A percentile compares a stretch with the other conserved stretches of the same genome.
Evolutionary conservation across 805 yeast genomes (phyloP).

Genomic region (Candida sanyiensis): DNA sequence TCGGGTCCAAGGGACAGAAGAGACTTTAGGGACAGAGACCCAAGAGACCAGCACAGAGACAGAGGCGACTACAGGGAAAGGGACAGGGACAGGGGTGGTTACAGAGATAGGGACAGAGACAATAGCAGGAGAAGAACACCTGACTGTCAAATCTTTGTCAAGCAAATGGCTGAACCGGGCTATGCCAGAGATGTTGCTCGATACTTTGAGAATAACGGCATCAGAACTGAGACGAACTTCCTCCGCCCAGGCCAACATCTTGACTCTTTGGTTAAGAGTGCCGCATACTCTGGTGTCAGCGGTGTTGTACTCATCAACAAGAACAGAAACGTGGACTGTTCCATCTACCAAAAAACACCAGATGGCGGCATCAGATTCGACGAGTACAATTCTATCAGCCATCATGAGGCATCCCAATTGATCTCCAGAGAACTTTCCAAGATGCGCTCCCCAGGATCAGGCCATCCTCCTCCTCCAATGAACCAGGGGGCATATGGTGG

Average conservation of each 20-base stretch:
- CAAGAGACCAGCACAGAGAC: no score
- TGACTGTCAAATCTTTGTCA: constrained; percentile 44
- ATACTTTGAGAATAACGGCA: constrained; percentile 34
- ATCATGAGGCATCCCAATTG: constrained; percentile 51
- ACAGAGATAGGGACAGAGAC: no score
- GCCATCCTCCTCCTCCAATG: neutral
- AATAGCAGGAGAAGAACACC: constrained; percentile 24
- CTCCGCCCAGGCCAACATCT: constrained; percentile 38
- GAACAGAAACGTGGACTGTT: constrained; percentile 55
- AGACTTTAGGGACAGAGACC: no score
- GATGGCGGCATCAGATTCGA: constrained; percentile 78
- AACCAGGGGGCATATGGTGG: neutral
- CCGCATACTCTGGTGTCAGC: constrained; percentile 73
- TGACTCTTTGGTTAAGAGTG: constrained; percentile 55
- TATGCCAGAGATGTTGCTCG: constrained; percentile 39
- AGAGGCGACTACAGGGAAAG: no score
- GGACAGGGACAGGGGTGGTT: no score
- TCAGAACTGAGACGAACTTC: constrained; percentile 37
- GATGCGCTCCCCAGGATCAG: neutral
- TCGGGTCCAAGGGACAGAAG: no score
- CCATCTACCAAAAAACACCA: constrained; percentile 60
- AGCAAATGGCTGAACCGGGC: constrained; percentile 39
- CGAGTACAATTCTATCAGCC: constrained; percentile 68
- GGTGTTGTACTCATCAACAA: constrained; percentile 64
- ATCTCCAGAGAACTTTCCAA: constrained; percentile 4